Evolutionary conservation across 139 green algal genomes (phyloP), one percentile per base, ranked within the genome.

Genomic region (Yamagishiella unicocca): DNA sequence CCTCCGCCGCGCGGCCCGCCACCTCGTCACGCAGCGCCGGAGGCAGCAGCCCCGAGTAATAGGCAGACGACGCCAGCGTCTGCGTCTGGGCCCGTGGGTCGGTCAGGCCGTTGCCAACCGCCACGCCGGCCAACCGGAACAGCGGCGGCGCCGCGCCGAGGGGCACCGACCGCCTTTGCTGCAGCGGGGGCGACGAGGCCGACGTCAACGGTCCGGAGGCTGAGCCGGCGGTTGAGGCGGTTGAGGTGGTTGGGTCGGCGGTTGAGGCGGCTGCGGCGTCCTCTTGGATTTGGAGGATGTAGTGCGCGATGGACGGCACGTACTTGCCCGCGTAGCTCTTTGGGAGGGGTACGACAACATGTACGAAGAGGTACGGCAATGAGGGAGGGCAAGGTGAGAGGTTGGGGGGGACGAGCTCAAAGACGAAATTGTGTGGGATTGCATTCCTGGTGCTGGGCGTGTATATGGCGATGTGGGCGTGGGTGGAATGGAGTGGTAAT

Each of bases 321-420:
- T 95, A 95, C 78, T 95, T 95, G n/a, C 93, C 92, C 1, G 80
- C 92, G 64, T 94, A 94, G 73, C 85, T 92, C 71, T 90, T 85
- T 21, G 55, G 1, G 74, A 12, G 12, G 6, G 38, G 21, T 71
- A 71, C 12, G 19, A 5, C 62, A 71, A n/a, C 10, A 37, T n/a
- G 62, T 71, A 58, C 50, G 50, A n/a, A n/a, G n/a, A n/a, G n/a
- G n/a, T n/a, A n/a, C n/a, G n/a, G n/a, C n/a, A n/a, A n/a, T n/a
- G n/a, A n/a, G n/a, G n/a, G n/a, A n/a, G n/a, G n/a, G n/a, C n/a
- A n/a, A n/a, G n/a, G n/a, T n/a, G n/a, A n/a, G n/a, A n/a, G n/a
- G n/a, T n/a, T n/a, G n/a, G n/a, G n/a, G n/a, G n/a, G n/a, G n/a
- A n/a, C n/a, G n/a, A n/a, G n/a, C n/a, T n/a, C n/a, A n/a, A n/a